A percentile compares a stretch with the other conserved stretches of the same genome.
Evolutionary conservation across 148 eudicot species (phyloP).

Genomic region (Nepenthes gracilis): DNA sequence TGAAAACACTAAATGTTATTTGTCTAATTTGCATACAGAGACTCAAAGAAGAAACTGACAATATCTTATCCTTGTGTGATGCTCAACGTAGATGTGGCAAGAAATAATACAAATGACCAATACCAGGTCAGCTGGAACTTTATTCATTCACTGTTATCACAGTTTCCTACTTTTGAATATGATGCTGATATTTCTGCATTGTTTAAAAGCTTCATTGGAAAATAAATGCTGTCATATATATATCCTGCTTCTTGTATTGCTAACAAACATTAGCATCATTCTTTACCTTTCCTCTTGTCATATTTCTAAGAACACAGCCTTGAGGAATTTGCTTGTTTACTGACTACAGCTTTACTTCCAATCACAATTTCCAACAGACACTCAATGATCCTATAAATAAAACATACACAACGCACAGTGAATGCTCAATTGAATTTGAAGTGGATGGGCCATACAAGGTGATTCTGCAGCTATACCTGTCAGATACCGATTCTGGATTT

Average conservation of each 20-base stretch:
- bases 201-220: neutral
- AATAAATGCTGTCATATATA: too few species aligned
- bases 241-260: too few species aligned
- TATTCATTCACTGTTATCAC: constrained; percentile 2
- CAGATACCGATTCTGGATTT: constrained; percentile 5
- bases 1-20: neutral
- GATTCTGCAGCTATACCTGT: constrained; percentile 6
- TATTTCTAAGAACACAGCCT: neutral
- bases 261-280: too few species aligned
- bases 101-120: constrained; percentile 94
- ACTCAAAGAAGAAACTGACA: constrained; percentile 80
- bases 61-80: constrained; percentile 98
- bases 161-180: neutral
- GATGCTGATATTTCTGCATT: constrained; percentile 4
- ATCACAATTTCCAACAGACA: constrained; percentile 40
- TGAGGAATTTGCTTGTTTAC: neutral
- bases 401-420: constrained; percentile 80
- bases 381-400: constrained; percentile 73
- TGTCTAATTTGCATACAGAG: constrained; percentile 25
- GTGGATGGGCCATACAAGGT: constrained; percentile 99
- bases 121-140: constrained; percentile 59
- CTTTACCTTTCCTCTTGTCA: too few species aligned
- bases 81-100: constrained; percentile 97
- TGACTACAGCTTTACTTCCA: constrained; percentile 3
- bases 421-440: constrained; percentile 99